Evolutionary conservation across 768 basidiomycete species (phyloP).

Genomic region (Hirschioporus abietinus): DNA sequence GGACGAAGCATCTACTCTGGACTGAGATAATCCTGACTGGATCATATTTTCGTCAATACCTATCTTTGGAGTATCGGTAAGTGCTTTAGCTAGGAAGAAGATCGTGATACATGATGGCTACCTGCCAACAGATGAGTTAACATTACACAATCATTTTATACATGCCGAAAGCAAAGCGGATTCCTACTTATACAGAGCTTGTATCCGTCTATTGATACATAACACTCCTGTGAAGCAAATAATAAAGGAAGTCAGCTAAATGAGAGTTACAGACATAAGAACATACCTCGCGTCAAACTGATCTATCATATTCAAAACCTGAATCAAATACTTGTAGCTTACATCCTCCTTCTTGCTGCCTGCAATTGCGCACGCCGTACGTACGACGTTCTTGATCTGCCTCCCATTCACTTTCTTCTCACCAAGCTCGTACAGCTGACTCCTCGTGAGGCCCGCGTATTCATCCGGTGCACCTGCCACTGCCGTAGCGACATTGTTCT

Average conservation of each 20-base stretch:
- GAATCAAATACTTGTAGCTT: conserved; percentile 44
- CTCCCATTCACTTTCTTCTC: conserved; percentile 53
- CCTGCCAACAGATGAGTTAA: no score
- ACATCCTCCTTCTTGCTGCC: conserved; percentile 41
- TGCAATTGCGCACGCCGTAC: conserved; percentile 26
- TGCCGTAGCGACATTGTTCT: conserved; percentile 23
- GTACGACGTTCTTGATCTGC: conserved; percentile 34
- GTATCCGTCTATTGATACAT: conserved; percentile 3
- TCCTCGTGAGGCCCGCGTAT: conserved; percentile 28
- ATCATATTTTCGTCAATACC: no score
- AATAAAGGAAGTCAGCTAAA: not conserved
- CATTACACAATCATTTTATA: not conserved
- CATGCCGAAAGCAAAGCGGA: not conserved
- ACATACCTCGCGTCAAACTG: conserved; percentile 33
- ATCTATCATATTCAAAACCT: conserved; percentile 58
- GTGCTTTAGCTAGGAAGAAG: no score
- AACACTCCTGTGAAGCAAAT: not conserved
- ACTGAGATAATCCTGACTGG: no score
- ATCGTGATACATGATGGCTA: no score
- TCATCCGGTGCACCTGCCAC: conserved; percentile 22
- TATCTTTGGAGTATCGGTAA: no score
- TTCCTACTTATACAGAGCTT: not conserved
- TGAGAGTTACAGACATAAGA: not conserved
- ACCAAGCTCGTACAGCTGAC: conserved; percentile 42
- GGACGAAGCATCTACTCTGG: no score